phyloP scores from a whole-genome alignment of 345 rosid genomes.

The Dimocarpus longan region DNA sequence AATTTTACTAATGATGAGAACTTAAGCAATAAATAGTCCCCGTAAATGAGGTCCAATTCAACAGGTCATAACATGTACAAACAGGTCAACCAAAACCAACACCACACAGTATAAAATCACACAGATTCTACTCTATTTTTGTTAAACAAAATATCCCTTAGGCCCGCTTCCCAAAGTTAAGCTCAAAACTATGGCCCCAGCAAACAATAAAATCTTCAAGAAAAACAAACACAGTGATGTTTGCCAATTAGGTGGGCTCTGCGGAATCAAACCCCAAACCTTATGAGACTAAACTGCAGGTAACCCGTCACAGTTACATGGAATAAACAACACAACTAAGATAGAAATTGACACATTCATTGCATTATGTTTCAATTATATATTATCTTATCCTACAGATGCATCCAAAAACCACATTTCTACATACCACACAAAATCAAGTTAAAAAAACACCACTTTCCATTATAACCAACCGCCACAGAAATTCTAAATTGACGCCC shows the following conservation, averaged over 20 bases:
- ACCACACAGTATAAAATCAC: neutral
- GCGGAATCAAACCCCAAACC: neutral
- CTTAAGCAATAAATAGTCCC: constrained; percentile 6
- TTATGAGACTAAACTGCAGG: neutral
- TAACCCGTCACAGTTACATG: neutral
- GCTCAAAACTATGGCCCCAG: neutral
- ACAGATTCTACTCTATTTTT: neutral
- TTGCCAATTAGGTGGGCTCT: neutral
- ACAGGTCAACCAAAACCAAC: neutral
- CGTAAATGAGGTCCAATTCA: neutral
- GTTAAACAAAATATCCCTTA: neutral
- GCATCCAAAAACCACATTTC: neutral
- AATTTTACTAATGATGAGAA: constrained; percentile 3
- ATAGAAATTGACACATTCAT: neutral
- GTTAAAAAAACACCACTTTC: neutral
- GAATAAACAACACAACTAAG: constrained; percentile 13
- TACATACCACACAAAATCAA: constrained; percentile 1
- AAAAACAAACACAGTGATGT: neutral
- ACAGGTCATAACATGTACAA: neutral
- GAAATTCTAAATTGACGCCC: neutral
- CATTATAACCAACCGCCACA: neutral
- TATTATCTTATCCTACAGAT: neutral
- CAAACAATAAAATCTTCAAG: neutral
- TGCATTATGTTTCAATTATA: constrained; percentile 3
- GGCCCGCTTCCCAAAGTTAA: neutral